phyloP scores from a whole-genome alignment of 306 rosid genomes.

The Spatholobus suberectus region DNA sequence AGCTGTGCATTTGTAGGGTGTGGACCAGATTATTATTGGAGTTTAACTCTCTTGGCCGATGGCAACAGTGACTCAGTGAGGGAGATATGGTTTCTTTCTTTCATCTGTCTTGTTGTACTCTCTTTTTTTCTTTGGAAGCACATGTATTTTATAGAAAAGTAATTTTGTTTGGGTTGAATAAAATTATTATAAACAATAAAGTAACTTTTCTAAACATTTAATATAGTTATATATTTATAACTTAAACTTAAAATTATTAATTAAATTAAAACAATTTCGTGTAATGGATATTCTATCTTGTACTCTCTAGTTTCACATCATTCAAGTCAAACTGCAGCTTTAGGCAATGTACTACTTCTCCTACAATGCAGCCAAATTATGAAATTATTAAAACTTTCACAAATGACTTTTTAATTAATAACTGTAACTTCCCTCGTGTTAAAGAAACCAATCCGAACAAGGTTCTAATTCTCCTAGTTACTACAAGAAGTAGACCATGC shows the following conservation, averaged over 20 bases:
- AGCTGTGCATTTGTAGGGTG: slow-evolving; percentile 18
- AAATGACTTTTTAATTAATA: background rate
- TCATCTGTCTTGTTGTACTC: background rate
- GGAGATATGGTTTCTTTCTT: slow-evolving; percentile 11
- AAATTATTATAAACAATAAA: no score
- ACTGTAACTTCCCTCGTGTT: background rate
- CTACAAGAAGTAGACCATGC: background rate
- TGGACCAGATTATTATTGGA: slow-evolving; percentile 35
- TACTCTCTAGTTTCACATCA: background rate
- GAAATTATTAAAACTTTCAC: background rate
- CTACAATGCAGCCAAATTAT: background rate
- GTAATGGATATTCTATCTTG: no score
- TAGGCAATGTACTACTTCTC: background rate
- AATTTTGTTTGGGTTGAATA: no score
- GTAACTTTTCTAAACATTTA: no score
- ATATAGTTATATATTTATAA: no score
- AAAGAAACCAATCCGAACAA: background rate
- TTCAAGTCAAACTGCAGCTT: slow-evolving; percentile 33
- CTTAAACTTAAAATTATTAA: no score
- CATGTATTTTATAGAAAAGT: no score
- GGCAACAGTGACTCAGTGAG: background rate
- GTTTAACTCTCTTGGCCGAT: background rate
- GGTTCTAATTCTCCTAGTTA: no score
- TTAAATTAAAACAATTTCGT: no score
- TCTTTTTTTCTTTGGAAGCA: no score